phyloP scores from a whole-genome alignment of 2,329 filamentous ascomycete species.

The Juglanconis oblonga region DNA sequence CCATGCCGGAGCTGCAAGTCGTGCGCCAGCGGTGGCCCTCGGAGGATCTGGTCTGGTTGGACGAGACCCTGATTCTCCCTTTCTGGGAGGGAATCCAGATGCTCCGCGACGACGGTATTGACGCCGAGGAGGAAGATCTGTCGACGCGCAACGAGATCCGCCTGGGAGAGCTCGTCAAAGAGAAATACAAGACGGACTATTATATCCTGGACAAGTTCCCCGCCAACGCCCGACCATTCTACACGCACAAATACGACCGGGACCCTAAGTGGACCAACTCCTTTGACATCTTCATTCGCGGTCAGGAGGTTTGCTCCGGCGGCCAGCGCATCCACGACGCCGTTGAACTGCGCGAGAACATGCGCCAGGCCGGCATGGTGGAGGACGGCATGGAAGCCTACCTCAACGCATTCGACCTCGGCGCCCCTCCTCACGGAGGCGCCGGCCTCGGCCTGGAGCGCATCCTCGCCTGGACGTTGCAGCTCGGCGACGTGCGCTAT shows the following conservation, averaged over 20 bases:
- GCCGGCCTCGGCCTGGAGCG: slow-evolving; percentile 89
- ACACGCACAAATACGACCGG: slow-evolving; percentile 78
- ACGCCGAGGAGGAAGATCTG: slow-evolving; percentile 72
- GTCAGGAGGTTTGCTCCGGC: slow-evolving; percentile 88
- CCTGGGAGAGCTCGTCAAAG: slow-evolving; percentile 77
- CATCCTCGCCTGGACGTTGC: slow-evolving; percentile 79
- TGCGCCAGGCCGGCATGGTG: slow-evolving; percentile 72
- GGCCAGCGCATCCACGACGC: slow-evolving; percentile 90
- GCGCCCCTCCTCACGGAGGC: slow-evolving; percentile 83
- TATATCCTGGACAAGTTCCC: slow-evolving; percentile 96
- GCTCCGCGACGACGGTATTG: slow-evolving; percentile 77
- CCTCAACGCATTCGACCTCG: slow-evolving; percentile 82
- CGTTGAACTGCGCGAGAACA: slow-evolving; percentile 69
- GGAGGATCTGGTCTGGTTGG: slow-evolving; percentile 81
- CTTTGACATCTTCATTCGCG: slow-evolving; percentile 91
- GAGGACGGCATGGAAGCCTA: slow-evolving; percentile 88
- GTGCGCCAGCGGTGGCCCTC: slow-evolving; percentile 84
- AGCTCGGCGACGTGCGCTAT: slow-evolving; percentile 84
- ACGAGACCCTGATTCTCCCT: slow-evolving; percentile 76
- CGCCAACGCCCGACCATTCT: slow-evolving; percentile 78
- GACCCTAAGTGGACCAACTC: slow-evolving; percentile 79
- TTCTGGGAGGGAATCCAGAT: slow-evolving; percentile 79
- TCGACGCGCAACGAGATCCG: slow-evolving; percentile 84
- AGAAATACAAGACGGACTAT: slow-evolving; percentile 86
- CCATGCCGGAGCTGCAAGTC: slow-evolving; percentile 67